Base-by-base conservation (phyloP, 2,329 filamentous ascomycete genomes). In the Magnaporthiopsis rhizophila region DNA sequence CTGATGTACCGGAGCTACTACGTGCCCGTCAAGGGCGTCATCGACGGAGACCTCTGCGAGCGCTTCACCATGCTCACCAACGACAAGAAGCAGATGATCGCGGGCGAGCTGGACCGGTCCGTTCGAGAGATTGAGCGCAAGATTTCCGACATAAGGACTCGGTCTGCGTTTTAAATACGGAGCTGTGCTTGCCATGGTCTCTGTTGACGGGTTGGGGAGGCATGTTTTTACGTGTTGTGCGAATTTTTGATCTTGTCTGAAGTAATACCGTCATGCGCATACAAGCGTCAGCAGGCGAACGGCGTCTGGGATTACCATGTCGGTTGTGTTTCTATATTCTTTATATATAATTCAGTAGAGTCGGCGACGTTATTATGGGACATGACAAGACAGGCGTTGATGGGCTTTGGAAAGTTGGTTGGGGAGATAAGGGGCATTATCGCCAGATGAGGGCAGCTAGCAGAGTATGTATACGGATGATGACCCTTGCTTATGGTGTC, bases 1-100 rank as follows among this genome's bases (percentile, higher is more conserved):
- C 81, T 99, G 59, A 96, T 97, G 72, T 99, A 96, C 76, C 85
- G 96, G 67, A 88, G 92, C 68, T 99, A 98, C 77, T 99, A 98
- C 75, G 92, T 91, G 8, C 96, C 95, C 0, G 92, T 96, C 58
- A 99, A 99, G 82, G 93, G 93, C 11, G 88, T 96, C 34, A 97
- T 99, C 71, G 95, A 99, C 76, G 95, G 95, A 34, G 95, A 99
- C 77, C 80, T 99, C 57, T 97, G 95, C 71, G 95, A 99, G 81
- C 86, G 92, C 69, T 99, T 92, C 77, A 86, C 92, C 65, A 79
- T 95, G 66, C 81, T 99, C 66, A 84, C 89, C 32, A 89, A 88
- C 69, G 94, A 97, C 71, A 93, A 91, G 81, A 97, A 97, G 82
- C 88, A 92, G 77, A 92, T 93, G 86, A 96, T 99, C 79, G 94